Base-by-base conservation (phyloP, 2,329 filamentous ascomycete species). In the Elsinoe necatrix region DNA sequence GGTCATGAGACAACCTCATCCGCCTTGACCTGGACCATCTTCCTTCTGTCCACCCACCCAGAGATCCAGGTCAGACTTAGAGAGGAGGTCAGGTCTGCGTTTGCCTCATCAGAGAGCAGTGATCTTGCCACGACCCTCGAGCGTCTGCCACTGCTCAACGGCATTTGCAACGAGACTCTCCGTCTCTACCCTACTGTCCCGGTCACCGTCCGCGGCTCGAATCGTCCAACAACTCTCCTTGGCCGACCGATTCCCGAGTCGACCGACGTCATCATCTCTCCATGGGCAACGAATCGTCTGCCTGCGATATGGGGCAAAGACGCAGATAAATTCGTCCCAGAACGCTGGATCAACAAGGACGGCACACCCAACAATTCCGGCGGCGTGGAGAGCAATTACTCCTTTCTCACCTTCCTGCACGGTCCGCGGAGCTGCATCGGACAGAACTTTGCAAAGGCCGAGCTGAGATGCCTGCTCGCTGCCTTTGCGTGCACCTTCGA, bases 1-100 rank as follows among this genome's bases (percentile, higher is more conserved):
- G 78, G 73, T 4, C 88, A 92, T 68, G 87, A 92, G 71, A 92
- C 88, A 0, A 91, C 87, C 0, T 82, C 88, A 0, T 80, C 83
- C 0, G 79, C 87, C 16, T 76, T 93, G 66, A 86, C 84, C n/a
- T 92, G 87, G 86, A 80, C 84, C 2, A 71, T 83, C 6, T 87
- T 89, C 66, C 73, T 85, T 42, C 78, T 93, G n/a, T 81, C 81
- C 63, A 76, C 77, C 18, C 71, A 89, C 63, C 83, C 81, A 0
- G 76, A 82, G 0, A 73, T 87, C 1, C 87, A 93, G 71, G 70
- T 70, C 20, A 77, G 78, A 2, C 79, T 95, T 2, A 84, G 88
- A 20, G 71, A 76, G 9, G 89, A 93, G 68, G 72, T 95, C 45
- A 81, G 81, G 58, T 67, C 75, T 18, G 9, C 83, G 85, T 0